Conservation (phyloP, 2,329 filamentous ascomycete genomes). For the Camillea tinctor region DNA sequence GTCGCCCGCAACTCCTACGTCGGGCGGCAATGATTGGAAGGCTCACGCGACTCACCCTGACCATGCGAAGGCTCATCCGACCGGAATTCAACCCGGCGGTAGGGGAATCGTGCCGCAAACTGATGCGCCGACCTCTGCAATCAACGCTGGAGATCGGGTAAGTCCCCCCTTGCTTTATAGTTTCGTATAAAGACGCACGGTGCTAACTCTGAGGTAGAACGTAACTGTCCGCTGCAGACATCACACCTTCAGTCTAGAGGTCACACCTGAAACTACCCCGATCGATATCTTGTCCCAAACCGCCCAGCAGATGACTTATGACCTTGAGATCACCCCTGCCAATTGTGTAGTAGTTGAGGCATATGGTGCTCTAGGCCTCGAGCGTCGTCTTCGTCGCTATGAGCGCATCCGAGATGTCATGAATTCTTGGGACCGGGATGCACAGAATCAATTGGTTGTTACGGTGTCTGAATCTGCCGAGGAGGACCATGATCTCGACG, state of each 20-base stretch:
- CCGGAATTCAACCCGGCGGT: conserved; percentile 43
- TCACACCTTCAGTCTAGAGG: conserved; percentile 66
- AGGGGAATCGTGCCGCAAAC: conserved; percentile 50
- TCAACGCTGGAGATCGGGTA: conserved; percentile 76
- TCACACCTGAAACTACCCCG: conserved; percentile 72
- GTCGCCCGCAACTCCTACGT: conserved; percentile 33
- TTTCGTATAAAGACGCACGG: conserved; percentile 5
- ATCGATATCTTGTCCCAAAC: conserved; percentile 71
- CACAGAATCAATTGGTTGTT: conserved; percentile 72
- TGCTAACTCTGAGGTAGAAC: conserved; percentile 44
- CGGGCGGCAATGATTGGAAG: conserved; percentile 32
- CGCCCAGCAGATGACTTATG: conserved; percentile 59
- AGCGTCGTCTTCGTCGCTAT: conserved; percentile 80
- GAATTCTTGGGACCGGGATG: conserved; percentile 88
- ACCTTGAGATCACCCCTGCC: conserved; percentile 55
- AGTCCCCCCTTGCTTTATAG: conserved; percentile 39
- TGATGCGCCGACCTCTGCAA: conserved; percentile 77
- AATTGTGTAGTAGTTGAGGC: conserved; percentile 74
- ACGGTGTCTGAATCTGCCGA: conserved; percentile 56
- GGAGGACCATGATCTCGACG: conserved; percentile 61
- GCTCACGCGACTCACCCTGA: conserved; percentile 17
- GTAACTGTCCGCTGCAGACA: conserved; percentile 73
- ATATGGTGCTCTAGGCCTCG: conserved; percentile 73
- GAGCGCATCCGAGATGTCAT: conserved; percentile 84
- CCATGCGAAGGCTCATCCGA: conserved; percentile 23